phyloP scores from a whole-genome alignment of 2,329 filamentous ascomycete species.

The Diplodia scrobiculata region DNA sequence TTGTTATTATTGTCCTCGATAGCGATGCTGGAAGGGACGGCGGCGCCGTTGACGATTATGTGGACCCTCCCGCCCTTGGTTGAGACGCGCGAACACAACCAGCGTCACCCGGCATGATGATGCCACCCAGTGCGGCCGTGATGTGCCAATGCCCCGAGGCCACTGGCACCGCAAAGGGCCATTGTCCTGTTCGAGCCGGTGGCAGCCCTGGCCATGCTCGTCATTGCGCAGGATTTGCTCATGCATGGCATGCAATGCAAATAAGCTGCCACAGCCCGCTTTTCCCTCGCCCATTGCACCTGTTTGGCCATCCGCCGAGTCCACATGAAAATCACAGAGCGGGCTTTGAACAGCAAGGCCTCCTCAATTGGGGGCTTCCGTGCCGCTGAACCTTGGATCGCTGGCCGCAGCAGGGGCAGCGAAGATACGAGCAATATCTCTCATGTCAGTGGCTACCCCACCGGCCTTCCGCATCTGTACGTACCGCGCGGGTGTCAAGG shows the following conservation, averaged over 20 bases:
- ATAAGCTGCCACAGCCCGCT: slow-evolving; percentile 29
- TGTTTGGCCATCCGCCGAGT: slow-evolving; percentile 17
- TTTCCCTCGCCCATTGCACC: slow-evolving; percentile 20
- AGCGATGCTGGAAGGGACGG: background rate
- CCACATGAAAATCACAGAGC: slow-evolving; percentile 17
- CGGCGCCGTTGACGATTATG: slow-evolving; percentile 13
- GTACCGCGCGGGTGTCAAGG: slow-evolving; percentile 47
- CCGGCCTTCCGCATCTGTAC: slow-evolving; percentile 21
- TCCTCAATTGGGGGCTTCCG: slow-evolving; percentile 8
- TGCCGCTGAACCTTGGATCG: slow-evolving; percentile 5
- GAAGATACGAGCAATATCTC: slow-evolving; percentile 34
- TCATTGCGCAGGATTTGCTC: slow-evolving; percentile 21
- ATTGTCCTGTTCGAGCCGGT: slow-evolving; percentile 7
- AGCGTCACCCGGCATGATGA: slow-evolving; percentile 6
- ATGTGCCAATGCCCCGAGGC: background rate
- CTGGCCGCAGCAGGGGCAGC: background rate
- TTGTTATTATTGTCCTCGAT: background rate
- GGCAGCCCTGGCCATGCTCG: slow-evolving; percentile 12
- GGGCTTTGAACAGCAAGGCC: slow-evolving; percentile 3
- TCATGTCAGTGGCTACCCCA: slow-evolving; percentile 41
- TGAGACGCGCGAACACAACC: slow-evolving; percentile 11
- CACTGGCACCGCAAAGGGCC: background rate
- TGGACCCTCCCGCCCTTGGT: slow-evolving; percentile 15
- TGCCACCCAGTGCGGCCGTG: background rate
- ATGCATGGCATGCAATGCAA: slow-evolving; percentile 27